These are phyloP conservation scores for Hymenotorrendiella dingleyae DNA, from an alignment of 2,329 filamentous ascomycete species.

Conservation along the genomic window DNA sequence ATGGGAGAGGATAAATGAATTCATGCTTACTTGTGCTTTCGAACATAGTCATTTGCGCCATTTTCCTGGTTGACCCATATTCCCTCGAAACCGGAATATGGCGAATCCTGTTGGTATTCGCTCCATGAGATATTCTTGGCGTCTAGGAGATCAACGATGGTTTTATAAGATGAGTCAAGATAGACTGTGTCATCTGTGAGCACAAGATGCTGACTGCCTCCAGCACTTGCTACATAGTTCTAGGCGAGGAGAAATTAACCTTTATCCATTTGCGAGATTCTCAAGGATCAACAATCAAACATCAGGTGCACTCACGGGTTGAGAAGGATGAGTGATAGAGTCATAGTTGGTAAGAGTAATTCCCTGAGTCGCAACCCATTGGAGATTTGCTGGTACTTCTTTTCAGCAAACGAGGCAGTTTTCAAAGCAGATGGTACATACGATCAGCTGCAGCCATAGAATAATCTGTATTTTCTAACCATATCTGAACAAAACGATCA, in stretches of 20 bases:
- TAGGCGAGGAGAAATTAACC: too few relatives aligned
- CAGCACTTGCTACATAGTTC: conserved; percentile 66
- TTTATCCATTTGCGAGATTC: too few relatives aligned
- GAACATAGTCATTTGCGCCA: conserved; percentile 65
- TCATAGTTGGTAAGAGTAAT: conserved; percentile 49
- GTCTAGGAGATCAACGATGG: conserved; percentile 45
- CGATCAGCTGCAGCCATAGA: conserved; percentile 26
- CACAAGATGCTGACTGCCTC: conserved; percentile 66
- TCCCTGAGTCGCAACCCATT: conserved; percentile 46
- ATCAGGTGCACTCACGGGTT: too few relatives aligned
- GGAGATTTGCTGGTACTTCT: conserved; percentile 29
- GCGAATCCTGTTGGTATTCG: conserved; percentile 71
- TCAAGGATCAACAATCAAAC: too few relatives aligned
- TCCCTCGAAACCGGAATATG: conserved; percentile 67
- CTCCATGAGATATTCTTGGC: conserved; percentile 48
- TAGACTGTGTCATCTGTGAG: conserved; percentile 57
- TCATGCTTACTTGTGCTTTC: conserved; percentile 71
- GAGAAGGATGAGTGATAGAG: conserved; percentile 54
- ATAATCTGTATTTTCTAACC: conserved; percentile 49
- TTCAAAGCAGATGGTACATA: conserved; percentile 1
- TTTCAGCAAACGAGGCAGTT: neutral
- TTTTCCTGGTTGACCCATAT: conserved; percentile 57
- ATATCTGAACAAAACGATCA: conserved; percentile 55
- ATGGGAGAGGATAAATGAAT: neutral
- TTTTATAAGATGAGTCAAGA: conserved; percentile 51